Evolutionary conservation across 2,329 filamentous ascomycete genomes (phyloP), one percentile per base, ranked within the genome.

Genomic region (Cladosporium halotolerans): DNA sequence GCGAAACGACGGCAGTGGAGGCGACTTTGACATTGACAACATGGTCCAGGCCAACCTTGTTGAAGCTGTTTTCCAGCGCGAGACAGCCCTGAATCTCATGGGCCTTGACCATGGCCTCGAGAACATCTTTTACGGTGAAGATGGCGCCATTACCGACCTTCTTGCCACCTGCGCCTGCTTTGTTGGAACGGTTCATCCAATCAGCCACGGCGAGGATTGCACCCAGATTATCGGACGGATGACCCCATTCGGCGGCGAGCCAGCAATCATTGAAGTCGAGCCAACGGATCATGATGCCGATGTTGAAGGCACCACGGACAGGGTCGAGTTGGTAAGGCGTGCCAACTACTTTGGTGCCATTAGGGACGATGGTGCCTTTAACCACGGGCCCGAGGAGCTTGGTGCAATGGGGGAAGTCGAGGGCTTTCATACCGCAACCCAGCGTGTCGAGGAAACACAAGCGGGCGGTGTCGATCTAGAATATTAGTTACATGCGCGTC

Each of bases 241-340:
- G 93, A 55, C 93, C 93, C 93, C 93, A 99, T 77, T 99, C 93
- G 53, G 93, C 93, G 42, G 92, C 93, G 60, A 97, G 80, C 93
- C 92, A 99, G 83, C 93, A 97, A 81, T 99, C 93, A 73, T 99
- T 97, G 82, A 97, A 99, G 78, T 99, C 93, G 66, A 99, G 83
- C 93, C 93, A 99, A 69, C 93, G 83, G 76, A 99, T 96, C 86
- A 96, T 95, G 66, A 92, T 87, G 65, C 93, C 93, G 65, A 99
- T 97, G 80, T 97, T 97, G 83, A 99, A 97, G 60, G 93, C 93
- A 58, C 86, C 93, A 66, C 92, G 92, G 70, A 97, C 84, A 36
- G 93, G 93, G 71, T 97, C 93, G 63, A 99, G 84, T 75, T 95
- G 86, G 77, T 92, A 97, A 62, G 87, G 83, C 31, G 93, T 97